phyloP scores from a whole-genome alignment of 2,329 filamentous ascomycete genomes.

The Sporothrix brasiliensis region DNA sequence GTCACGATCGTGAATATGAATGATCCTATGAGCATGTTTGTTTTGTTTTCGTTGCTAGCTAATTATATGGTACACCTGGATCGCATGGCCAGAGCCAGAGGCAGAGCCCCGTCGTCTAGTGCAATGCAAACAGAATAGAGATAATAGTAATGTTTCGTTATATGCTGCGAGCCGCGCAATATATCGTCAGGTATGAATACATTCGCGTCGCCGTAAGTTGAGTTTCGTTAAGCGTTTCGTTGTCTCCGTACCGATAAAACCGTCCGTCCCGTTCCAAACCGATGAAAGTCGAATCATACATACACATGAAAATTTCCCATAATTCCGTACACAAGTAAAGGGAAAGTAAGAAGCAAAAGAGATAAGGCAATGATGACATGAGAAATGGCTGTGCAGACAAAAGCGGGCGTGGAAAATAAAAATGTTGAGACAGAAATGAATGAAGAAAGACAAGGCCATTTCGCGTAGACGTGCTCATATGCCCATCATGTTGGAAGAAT shows the following conservation, averaged over 20 bases:
- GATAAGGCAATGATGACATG: background rate
- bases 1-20: background rate
- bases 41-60: slow-evolving; percentile 16
- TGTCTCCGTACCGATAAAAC: slow-evolving; percentile 11
- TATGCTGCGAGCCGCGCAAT: slow-evolving; percentile 34
- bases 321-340: slow-evolving; percentile 3
- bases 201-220: slow-evolving; percentile 33
- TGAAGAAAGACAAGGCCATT: slow-evolving; percentile 19
- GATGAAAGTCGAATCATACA: background rate
- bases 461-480: slow-evolving; percentile 9
- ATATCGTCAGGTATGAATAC: slow-evolving; percentile 25
- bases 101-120: background rate
- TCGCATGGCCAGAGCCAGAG: background rate
- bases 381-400: slow-evolving; percentile 20
- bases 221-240: slow-evolving; percentile 23
- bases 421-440: background rate
- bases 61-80: slow-evolving; percentile 22
- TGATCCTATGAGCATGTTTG: background rate
- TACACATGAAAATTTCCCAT: slow-evolving; percentile 26
- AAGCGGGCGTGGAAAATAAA: background rate
- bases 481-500: slow-evolving; percentile 5
- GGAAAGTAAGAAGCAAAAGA: background rate
- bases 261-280: slow-evolving; percentile 13
- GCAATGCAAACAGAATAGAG: background rate
- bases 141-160: slow-evolving; percentile 16